A percentile compares a stretch with the other conserved stretches of the same genome.
phyloP scores from a whole-genome alignment of 192 early-diverging fungal species.

The Coemansia sp. region DNA sequence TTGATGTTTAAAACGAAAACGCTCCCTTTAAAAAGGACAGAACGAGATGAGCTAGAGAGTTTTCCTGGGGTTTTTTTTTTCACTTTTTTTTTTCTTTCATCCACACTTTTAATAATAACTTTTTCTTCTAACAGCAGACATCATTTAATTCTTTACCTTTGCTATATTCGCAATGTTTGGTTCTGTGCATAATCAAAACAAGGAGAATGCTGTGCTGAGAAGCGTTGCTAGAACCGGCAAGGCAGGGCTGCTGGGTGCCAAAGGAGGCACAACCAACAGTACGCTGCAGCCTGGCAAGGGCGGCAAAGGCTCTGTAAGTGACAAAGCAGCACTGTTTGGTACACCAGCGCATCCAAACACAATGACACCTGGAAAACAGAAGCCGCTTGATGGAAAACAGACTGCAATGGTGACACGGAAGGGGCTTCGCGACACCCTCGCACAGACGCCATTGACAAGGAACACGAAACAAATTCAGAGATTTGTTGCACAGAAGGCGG shows the following conservation, averaged over 20 bases:
- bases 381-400: slow-evolving; percentile 11
- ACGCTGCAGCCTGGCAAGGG: slow-evolving; percentile 6
- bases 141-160: no score
- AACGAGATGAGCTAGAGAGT: no score
- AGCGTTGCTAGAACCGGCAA: slow-evolving; percentile 31
- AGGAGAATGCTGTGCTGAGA: slow-evolving; percentile 37
- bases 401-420: slow-evolving; percentile 6
- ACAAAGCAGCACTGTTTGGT: slow-evolving; percentile 13
- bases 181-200: slow-evolving; percentile 32
- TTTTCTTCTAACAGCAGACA: no score
- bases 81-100: no score
- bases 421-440: slow-evolving; percentile 24
- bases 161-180: slow-evolving; percentile 22
- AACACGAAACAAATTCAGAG: neutral
- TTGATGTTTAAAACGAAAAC: no score
- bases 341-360: slow-evolving; percentile 17
- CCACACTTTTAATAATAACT: no score
- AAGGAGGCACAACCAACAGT: slow-evolving; percentile 6
- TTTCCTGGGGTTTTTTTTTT: no score
- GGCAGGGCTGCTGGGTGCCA: slow-evolving; percentile 17
- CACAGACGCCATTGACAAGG: slow-evolving; percentile 27
- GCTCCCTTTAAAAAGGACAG: no score
- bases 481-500: neutral
- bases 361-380: slow-evolving; percentile 28
- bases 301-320: neutral